Conservation (phyloP, 2,329 filamentous ascomycete species). For the Aspergillus pseudoglaucus region DNA sequence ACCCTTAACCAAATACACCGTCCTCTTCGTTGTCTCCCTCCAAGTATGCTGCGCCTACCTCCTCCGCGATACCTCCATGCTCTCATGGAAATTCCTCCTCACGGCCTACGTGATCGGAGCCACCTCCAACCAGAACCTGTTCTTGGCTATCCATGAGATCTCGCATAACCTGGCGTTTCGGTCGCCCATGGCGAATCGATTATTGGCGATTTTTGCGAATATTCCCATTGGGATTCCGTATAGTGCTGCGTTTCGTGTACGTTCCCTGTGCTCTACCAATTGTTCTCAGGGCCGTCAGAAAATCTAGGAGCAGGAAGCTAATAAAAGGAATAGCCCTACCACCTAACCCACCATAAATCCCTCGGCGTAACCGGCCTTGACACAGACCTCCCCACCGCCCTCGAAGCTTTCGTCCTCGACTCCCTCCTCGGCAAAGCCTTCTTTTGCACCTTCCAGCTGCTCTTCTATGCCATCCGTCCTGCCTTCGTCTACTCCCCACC, state of each 20-base stretch:
- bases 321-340: slow-evolving; percentile 63
- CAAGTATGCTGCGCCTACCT: slow-evolving; percentile 73
- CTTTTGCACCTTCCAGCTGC: slow-evolving; percentile 98
- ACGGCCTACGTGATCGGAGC: slow-evolving; percentile 88
- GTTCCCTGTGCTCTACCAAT: slow-evolving; percentile 20
- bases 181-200: slow-evolving; percentile 68
- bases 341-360: slow-evolving; percentile 97
- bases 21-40: slow-evolving; percentile 72
- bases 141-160: slow-evolving; percentile 97
- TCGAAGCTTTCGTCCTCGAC: slow-evolving; percentile 90
- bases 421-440: slow-evolving; percentile 92
- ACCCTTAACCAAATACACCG: slow-evolving; percentile 90
- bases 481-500: slow-evolving; percentile 91
- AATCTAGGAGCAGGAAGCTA: slow-evolving; percentile 4
- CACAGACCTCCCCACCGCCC: slow-evolving; percentile 84
- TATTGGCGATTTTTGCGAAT: slow-evolving; percentile 90
- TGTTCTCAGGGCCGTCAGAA: neutral
- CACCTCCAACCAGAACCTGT: slow-evolving; percentile 96
- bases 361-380: slow-evolving; percentile 94
- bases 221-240: slow-evolving; percentile 93
- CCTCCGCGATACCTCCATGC: slow-evolving; percentile 68
- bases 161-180: slow-evolving; percentile 95
- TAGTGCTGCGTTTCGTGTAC: slow-evolving; percentile 84
- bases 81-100: slow-evolving; percentile 77
- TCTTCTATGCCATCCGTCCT: slow-evolving; percentile 95